Conservation (phyloP, 2,329 filamentous ascomycete genomes). For the Stylonectria norvegica region DNA sequence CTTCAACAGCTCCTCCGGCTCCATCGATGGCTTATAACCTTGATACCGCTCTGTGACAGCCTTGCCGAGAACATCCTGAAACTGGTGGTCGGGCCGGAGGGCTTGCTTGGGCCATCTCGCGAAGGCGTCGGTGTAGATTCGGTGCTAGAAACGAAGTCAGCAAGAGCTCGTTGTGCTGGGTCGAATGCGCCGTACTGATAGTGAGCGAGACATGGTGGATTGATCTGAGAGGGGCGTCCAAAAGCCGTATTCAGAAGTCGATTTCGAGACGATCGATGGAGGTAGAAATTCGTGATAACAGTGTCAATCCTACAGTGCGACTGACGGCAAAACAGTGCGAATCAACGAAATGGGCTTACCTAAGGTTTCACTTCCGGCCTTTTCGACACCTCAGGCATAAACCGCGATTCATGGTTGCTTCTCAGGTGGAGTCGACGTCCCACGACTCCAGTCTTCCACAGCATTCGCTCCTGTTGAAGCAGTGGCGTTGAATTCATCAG, state of each 20-base stretch:
- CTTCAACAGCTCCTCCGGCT: constrained; percentile 52
- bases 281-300: constrained; percentile 24
- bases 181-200: constrained; percentile 26
- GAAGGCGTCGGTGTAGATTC: constrained; percentile 37
- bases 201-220: constrained; percentile 33
- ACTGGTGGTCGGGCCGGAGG: constrained; percentile 60
- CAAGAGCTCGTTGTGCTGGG: not conserved
- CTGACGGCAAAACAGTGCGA: too few relatives aligned
- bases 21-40: constrained; percentile 33
- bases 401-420: too few relatives aligned
- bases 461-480: too few relatives aligned
- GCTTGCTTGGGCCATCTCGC: constrained; percentile 61
- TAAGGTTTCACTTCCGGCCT: too few relatives aligned
- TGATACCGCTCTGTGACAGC: constrained; percentile 35
- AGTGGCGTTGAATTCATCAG: too few relatives aligned
- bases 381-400: too few relatives aligned
- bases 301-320: not conserved
- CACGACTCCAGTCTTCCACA: too few relatives aligned
- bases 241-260: constrained; percentile 2
- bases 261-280: constrained; percentile 25
- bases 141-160: constrained; percentile 25
- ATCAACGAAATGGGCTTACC: too few relatives aligned
- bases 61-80: constrained; percentile 52
- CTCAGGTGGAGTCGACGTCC: too few relatives aligned
- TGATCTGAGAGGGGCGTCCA: constrained; percentile 9